These are phyloP conservation scores for Tetracentron sinense DNA, from an alignment of 164 flowering plant genomes.

Conservation along the genomic window DNA sequence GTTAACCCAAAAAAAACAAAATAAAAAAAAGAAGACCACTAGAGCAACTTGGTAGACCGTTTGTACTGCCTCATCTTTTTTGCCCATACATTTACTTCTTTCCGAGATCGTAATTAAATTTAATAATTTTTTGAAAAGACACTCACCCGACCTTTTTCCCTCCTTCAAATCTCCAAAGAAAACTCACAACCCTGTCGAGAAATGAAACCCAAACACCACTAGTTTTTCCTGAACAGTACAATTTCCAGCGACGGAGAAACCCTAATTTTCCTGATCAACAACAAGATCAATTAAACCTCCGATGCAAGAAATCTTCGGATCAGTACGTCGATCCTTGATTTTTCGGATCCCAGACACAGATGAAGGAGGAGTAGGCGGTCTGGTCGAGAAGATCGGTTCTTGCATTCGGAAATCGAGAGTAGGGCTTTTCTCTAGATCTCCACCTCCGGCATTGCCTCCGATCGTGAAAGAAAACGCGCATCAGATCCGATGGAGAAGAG, in stretches of 20 bases:
- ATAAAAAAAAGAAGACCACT: no score
- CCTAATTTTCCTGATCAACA: not conserved
- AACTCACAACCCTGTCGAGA: no score
- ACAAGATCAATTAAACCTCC: no score
- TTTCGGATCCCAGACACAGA: slow-evolving; percentile 41
- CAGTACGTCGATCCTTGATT: slow-evolving; percentile 79
- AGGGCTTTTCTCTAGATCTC: slow-evolving; percentile 55
- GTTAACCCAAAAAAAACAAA: no score
- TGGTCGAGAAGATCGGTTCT: slow-evolving; percentile 69
- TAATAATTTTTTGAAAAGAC: no score
- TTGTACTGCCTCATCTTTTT: no score
- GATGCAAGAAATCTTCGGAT: slow-evolving; percentile 78
- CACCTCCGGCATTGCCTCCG: slow-evolving; percentile 34
- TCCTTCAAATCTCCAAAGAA: no score
- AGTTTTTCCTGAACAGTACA: not conserved
- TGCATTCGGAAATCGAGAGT: slow-evolving; percentile 70
- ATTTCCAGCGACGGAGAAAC: not conserved
- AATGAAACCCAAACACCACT: slow-evolving; percentile 18
- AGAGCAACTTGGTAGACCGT: no score
- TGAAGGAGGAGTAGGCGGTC: slow-evolving; percentile 38
- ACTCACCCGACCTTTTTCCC: no score
- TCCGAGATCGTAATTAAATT: no score
- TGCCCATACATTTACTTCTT: no score
- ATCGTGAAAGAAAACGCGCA: slow-evolving; percentile 22
- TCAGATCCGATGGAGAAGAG: slow-evolving; percentile 84